These are phyloP conservation scores for Jackrogersella minutella DNA, from an alignment of 495 filamentous ascomycete genomes.

Conservation along the genomic window DNA sequence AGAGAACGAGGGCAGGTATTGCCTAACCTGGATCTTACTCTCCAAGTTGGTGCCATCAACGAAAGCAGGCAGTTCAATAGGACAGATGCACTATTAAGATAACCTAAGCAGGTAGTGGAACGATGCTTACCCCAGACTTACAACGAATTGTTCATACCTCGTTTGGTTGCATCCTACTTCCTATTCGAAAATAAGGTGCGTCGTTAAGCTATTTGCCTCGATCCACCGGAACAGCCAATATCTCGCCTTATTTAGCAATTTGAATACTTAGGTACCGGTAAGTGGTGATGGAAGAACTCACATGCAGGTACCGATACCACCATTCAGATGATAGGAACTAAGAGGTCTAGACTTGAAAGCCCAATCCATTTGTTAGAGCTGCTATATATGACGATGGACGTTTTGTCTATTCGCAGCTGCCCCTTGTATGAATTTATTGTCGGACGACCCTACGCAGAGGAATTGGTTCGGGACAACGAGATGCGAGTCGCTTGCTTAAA, in stretches of 20 bases:
- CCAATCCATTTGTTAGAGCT: not conserved
- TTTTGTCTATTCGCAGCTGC: not conserved
- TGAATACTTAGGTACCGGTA: too few species aligned
- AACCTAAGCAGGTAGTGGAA: conserved; percentile 6
- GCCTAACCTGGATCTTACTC: not conserved
- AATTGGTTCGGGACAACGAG: not conserved
- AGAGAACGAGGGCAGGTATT: not conserved
- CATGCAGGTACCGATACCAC: conserved; percentile 27
- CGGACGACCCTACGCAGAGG: not conserved
- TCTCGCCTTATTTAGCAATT: conserved; percentile 20
- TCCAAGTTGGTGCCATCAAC: not conserved
- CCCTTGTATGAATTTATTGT: conserved; percentile 8
- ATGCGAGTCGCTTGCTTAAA: not conserved
- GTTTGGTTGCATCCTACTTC: conserved; percentile 24
- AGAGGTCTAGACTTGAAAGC: conserved; percentile 29
- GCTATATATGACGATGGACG: conserved; percentile 6
- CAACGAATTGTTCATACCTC: not conserved
- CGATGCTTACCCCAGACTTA: conserved; percentile 11
- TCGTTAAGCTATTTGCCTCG: conserved; percentile 12
- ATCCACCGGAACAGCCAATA: conserved; percentile 17
- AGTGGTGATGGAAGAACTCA: conserved; percentile 33
- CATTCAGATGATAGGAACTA: conserved; percentile 17
- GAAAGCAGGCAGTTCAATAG: not conserved
- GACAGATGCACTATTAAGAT: not conserved
- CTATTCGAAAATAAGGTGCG: conserved; percentile 22